Conservation (phyloP, 140 eudicot species). For the Cichorium intybus region DNA sequence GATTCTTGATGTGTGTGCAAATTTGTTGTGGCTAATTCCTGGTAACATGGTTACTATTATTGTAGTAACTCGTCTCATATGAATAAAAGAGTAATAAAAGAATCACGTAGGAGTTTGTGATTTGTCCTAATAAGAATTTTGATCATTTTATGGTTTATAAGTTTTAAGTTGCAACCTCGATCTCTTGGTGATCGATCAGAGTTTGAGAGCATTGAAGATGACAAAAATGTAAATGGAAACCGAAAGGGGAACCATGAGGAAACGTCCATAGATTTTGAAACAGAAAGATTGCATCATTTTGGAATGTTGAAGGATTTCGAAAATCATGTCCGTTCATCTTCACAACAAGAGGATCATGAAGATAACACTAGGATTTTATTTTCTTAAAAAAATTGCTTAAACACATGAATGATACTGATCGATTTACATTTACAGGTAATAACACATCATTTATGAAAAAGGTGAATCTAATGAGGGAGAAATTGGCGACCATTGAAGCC, state of each 20-base stretch:
- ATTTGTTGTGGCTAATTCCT: constrained; percentile 4
- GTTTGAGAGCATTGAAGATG: constrained; percentile 30
- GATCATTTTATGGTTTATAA: no score
- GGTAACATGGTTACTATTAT: neutral
- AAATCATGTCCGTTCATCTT: constrained; percentile 26
- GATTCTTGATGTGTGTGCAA: constrained; percentile 11
- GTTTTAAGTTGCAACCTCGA: neutral
- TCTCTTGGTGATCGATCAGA: constrained; percentile 46
- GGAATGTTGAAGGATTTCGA: constrained; percentile 54
- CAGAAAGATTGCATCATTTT: constrained; percentile 50
- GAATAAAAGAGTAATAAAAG: no score
- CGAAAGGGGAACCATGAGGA: constrained; percentile 30
- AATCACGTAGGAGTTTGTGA: no score
- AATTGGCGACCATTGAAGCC: constrained; percentile 79
- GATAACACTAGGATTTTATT: neutral
- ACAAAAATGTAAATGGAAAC: constrained; percentile 27
- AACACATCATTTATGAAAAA: constrained; percentile 52
- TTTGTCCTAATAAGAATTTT: no score
- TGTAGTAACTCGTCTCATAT: neutral
- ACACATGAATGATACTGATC: no score
- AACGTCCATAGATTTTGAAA: constrained; percentile 43
- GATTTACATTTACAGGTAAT: no score
- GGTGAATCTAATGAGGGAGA: constrained; percentile 55
- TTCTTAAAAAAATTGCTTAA: neutral
- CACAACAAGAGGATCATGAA: constrained; percentile 28